Conservation (phyloP, 352 stramenopile species). For the Phytophthora brassicae region DNA sequence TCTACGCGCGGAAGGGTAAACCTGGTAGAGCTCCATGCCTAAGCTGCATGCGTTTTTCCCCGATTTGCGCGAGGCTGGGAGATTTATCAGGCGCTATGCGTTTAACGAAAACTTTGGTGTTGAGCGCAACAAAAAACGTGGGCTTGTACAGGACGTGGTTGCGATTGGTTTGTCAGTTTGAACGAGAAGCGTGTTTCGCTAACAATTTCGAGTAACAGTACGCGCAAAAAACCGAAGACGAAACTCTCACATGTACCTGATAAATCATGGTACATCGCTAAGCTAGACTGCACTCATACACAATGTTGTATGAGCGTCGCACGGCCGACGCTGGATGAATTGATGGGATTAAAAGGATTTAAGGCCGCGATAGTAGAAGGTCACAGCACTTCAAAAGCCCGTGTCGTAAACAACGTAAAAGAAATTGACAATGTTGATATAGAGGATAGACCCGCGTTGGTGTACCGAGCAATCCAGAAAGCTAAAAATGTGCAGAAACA, state of each 20-base stretch:
- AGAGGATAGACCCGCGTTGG: neutral
- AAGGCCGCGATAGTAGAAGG: neutral
- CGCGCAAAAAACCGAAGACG: neutral
- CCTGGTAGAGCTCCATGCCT: neutral
- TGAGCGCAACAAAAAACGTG: neutral
- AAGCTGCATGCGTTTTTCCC: neutral
- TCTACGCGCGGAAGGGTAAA: neutral
- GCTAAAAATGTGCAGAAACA: neutral
- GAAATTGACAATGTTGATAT: neutral
- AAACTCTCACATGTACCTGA: slow-evolving; percentile 1
- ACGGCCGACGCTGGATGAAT: neutral
- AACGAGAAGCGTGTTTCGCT: neutral
- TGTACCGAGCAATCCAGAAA: neutral
- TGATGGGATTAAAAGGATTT: slow-evolving; percentile 1
- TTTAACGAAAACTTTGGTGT: neutral
- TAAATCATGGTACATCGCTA: slow-evolving; percentile 2
- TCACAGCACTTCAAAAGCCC: neutral
- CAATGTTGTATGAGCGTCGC: slow-evolving; percentile 4
- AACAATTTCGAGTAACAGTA: neutral
- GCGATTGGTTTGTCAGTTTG: neutral
- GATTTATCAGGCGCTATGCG: neutral
- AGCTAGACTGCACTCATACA: neutral
- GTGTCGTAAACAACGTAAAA: slow-evolving; percentile 2
- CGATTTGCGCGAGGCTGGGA: neutral
- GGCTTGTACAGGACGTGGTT: neutral